These are phyloP conservation scores for Diaporthe eres DNA, from an alignment of 2,329 filamentous ascomycete species.

Conservation along the genomic window DNA sequence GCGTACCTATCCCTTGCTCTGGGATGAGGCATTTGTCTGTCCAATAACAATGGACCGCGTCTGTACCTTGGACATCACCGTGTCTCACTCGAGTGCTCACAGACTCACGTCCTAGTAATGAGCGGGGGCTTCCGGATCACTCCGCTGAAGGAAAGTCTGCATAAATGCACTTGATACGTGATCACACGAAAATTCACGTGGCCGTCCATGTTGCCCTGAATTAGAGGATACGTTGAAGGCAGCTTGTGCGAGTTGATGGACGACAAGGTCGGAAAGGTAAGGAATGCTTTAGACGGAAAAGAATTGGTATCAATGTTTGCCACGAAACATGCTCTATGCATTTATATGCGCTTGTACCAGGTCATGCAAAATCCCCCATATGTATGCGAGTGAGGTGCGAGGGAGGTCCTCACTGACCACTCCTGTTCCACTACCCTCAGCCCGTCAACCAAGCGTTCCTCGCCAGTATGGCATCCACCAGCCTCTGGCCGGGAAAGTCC, in stretches of 20 bases:
- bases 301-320: neutral
- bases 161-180: neutral
- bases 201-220: neutral
- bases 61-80: neutral
- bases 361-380: neutral
- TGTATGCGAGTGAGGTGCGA: neutral
- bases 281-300: too few relatives aligned
- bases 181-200: neutral
- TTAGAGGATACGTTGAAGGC: neutral
- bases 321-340: neutral
- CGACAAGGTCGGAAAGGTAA: too few relatives aligned
- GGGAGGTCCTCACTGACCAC: neutral
- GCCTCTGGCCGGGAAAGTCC: conserved; percentile 61
- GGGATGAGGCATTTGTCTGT: neutral
- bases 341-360: neutral
- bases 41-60: neutral
- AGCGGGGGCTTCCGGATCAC: neutral
- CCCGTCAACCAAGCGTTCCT: conserved; percentile 54
- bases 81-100: neutral
- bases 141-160: neutral
- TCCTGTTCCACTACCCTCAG: neutral
- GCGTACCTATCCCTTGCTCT: neutral
- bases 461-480: conserved; percentile 58
- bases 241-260: neutral
- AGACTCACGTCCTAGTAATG: neutral